These are phyloP conservation scores for Malbranchea cinnamomea DNA, from an alignment of 2,329 filamentous ascomycete species.

Conservation along the genomic window DNA sequence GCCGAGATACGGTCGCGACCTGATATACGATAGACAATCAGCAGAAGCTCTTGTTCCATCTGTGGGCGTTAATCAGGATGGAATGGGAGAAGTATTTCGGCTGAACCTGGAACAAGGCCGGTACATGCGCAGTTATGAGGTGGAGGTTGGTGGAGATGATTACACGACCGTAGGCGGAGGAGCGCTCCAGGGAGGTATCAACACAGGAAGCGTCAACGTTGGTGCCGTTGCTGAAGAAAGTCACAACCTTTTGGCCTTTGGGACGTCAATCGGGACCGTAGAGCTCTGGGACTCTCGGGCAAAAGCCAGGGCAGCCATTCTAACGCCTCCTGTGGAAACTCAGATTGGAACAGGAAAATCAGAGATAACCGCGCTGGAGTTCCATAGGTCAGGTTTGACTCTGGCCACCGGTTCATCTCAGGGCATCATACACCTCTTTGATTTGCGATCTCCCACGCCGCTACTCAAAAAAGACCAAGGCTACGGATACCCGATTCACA, in stretches of 20 bases:
- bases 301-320: conserved; percentile 62
- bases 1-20: conserved; percentile 79
- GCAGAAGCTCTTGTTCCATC: conserved; percentile 78
- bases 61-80: conserved; percentile 73
- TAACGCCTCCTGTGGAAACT: conserved; percentile 40
- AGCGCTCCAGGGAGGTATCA: conserved; percentile 73
- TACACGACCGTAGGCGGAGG: conserved; percentile 48
- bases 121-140: conserved; percentile 86
- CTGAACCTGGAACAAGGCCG: conserved; percentile 82
- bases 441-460: conserved; percentile 74
- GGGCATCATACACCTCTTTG: conserved; percentile 80
- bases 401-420: conserved; percentile 76
- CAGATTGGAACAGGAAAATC: conserved; percentile 28
- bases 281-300: conserved; percentile 93
- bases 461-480: conserved; percentile 88
- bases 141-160: conserved; percentile 80
- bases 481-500: conserved; percentile 84
- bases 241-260: conserved; percentile 83
- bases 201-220: conserved; percentile 73
- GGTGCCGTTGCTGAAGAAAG: conserved; percentile 75
- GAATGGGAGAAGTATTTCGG: conserved; percentile 81
- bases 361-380: conserved; percentile 77
- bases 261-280: conserved; percentile 85
- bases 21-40: conserved; percentile 67
- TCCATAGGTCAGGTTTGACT: conserved; percentile 68